A percentile compares a stretch with the other conserved stretches of the same genome.
Evolutionary conservation across 176 grass and related monocot species (phyloP).

Genomic region (Oryza officinalis): DNA sequence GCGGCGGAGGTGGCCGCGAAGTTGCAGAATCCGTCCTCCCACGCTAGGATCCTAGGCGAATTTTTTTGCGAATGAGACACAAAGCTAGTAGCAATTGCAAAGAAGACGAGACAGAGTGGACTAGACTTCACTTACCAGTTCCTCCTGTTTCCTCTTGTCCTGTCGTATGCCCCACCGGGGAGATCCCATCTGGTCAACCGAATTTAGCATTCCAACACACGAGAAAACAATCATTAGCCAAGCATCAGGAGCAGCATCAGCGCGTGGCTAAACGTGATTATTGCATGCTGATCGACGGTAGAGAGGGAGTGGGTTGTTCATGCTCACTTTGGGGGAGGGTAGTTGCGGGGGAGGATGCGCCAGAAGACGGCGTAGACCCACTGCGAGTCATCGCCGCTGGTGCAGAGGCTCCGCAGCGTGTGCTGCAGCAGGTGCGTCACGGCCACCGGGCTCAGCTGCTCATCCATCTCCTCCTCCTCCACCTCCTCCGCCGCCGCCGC

Average conservation of each 20-base stretch:
- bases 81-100: neutral
- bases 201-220: neutral
- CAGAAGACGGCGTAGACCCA: slow-evolving; percentile 96
- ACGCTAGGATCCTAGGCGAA: slow-evolving; percentile 79
- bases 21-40: slow-evolving; percentile 99
- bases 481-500: slow-evolving; percentile 20
- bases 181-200: slow-evolving; percentile 85
- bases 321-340: slow-evolving; percentile 83
- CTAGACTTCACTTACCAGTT: slow-evolving; percentile 63
- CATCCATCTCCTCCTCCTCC: slow-evolving; percentile 68
- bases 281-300: neutral
- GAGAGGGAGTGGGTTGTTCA: neutral
- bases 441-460: slow-evolving; percentile 81
- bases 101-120: neutral
- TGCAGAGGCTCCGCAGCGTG: slow-evolving; percentile 90
- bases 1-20: slow-evolving; percentile 62
- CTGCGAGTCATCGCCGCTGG: slow-evolving; percentile 58
- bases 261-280: neutral
- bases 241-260: neutral
- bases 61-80: neutral
- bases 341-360: slow-evolving; percentile 86
- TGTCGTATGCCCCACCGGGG: slow-evolving; percentile 74
- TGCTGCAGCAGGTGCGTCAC: slow-evolving; percentile 90
- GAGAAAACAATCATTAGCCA: neutral
- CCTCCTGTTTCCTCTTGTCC: slow-evolving; percentile 94